These are phyloP conservation scores for Eucalyptus dawsonii DNA, from an alignment of 345 rosid genomes.

Conservation along the genomic window DNA sequence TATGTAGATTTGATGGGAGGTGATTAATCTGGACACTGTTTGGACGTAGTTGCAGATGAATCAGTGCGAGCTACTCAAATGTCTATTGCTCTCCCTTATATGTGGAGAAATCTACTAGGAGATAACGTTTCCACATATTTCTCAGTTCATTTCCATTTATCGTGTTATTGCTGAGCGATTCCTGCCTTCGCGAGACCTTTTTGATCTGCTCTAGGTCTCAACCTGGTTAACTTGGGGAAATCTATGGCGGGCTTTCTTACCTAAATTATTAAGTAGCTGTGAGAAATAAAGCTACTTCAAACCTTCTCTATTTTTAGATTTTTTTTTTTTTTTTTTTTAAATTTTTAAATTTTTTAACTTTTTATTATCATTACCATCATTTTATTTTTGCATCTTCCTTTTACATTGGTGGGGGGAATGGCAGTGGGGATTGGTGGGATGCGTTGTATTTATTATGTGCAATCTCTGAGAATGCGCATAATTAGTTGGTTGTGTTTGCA, in stretches of 20 bases:
- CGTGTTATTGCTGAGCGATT: background rate
- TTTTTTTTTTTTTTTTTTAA: background rate
- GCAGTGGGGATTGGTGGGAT: background rate
- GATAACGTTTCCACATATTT: background rate
- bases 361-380: background rate
- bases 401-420: background rate
- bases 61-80: background rate
- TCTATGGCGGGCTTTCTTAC: background rate
- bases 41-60: background rate
- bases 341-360: background rate
- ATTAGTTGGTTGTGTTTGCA: conserved; percentile 2
- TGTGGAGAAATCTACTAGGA: background rate
- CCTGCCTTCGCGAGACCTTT: background rate
- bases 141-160: background rate
- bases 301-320: background rate
- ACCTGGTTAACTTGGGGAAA: background rate
- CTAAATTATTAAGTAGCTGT: background rate
- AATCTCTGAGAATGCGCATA: background rate
- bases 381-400: background rate
- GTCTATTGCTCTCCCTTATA: background rate
- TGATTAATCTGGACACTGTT: background rate
- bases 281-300: background rate
- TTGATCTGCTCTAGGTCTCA: background rate
- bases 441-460: background rate
- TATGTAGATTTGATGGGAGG: background rate